Evolutionary conservation across 805 yeast genomes (phyloP), one percentile per base, ranked within the genome.

Genomic region (Candida mattraensis): DNA sequence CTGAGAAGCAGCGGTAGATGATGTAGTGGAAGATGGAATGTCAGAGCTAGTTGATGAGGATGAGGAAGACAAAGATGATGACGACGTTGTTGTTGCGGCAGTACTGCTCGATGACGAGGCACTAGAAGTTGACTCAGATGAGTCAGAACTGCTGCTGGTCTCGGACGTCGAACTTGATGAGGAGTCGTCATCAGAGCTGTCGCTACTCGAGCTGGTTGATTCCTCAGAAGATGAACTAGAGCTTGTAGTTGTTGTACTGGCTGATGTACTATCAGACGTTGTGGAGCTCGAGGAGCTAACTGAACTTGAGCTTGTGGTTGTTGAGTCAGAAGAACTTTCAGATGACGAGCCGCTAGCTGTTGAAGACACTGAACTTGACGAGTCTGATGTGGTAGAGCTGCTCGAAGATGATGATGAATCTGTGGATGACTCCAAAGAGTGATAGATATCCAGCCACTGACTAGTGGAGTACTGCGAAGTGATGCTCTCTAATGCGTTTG

Each of bases 391-490:
- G 5, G 31, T 10, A n/a, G 32, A 25, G 6, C 22, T 21, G 13
- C 28, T 11, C 17, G 39, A 19, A 4, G 39, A 24, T 13, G 36
- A 24, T 6, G 36, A 33, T 23, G 29, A 14, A 11, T 21, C 34
- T 30, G 34, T 14, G 12, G 24, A 11, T 7, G 29, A 13, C 12
- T 13, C n/a, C 19, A 18, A 27, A 21, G 27, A 19, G 7, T 16
- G 22, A 16, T 23, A 9, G 21, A 17, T 9, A n/a, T 30, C 33
- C 14, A 22, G 22, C 22, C 18, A 18, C 7, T 28, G 11, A 10
- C 30, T 28, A 5, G 30, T 16, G 23, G n/a, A 25, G 7, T 19
- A 30, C 16, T 30, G n/a, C n/a, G n/a, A n/a, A n/a, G n/a, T n/a
- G n/a, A n/a, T n/a, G n/a, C n/a, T n/a, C n/a, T n/a, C n/a, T n/a